Evolutionary conservation across 345 rosid genomes (phyloP).

Genomic region (Eucalyptus grandis): DNA sequence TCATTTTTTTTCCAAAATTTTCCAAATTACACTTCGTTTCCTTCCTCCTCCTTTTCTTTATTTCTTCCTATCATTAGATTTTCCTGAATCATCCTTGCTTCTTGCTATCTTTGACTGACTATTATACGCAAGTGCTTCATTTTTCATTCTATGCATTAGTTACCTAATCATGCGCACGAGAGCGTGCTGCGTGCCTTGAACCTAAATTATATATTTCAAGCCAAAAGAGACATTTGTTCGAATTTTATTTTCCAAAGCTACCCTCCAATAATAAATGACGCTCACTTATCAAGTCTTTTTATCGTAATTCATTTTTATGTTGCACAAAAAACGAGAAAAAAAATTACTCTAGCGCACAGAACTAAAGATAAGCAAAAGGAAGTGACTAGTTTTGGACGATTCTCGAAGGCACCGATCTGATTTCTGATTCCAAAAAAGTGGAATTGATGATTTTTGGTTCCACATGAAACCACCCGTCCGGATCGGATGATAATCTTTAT

Average conservation of each 20-base stretch:
- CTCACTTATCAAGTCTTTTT: not conserved
- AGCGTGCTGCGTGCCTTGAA: not conserved
- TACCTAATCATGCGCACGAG: not conserved
- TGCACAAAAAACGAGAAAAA: too few species aligned
- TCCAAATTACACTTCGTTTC: too few species aligned
- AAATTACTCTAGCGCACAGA: not conserved
- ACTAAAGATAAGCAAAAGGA: not conserved
- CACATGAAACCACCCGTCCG: too few species aligned
- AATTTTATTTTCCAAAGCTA: not conserved
- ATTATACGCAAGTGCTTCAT: not conserved
- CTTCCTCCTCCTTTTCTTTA: not conserved
- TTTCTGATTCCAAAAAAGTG: too few species aligned
- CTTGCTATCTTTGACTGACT: not conserved
- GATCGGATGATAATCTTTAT: too few species aligned
- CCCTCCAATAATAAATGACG: not conserved
- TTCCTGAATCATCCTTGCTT: not conserved
- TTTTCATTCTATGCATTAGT: not conserved
- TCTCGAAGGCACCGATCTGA: too few species aligned
- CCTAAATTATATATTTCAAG: not conserved
- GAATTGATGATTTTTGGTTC: too few species aligned
- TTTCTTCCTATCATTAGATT: not conserved
- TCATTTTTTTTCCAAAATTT: too few species aligned
- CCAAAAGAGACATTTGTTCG: not conserved
- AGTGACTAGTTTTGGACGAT: too few species aligned
- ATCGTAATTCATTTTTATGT: too few species aligned